These are phyloP conservation scores for Penicillium oxalicum DNA, from an alignment of 2,329 filamentous ascomycete genomes.

Conservation along the genomic window DNA sequence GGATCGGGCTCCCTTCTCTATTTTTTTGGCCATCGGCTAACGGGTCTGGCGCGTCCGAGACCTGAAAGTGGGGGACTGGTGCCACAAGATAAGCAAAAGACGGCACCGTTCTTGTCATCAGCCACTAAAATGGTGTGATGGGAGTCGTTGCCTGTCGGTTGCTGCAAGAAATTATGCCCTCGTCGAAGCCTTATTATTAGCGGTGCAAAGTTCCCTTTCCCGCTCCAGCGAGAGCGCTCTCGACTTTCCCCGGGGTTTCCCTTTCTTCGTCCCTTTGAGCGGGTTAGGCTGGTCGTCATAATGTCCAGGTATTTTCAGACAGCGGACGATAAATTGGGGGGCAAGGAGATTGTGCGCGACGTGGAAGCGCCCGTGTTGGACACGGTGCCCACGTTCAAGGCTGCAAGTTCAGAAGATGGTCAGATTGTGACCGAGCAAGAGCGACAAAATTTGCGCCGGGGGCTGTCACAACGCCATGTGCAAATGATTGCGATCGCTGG, in stretches of 20 bases:
- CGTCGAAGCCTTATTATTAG: not conserved
- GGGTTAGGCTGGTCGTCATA: not conserved
- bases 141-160: not conserved
- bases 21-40: not conserved
- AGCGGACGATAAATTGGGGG: slow-evolving; percentile 10
- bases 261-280: not conserved
- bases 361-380: slow-evolving; percentile 12
- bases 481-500: slow-evolving; percentile 43
- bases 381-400: slow-evolving; percentile 2
- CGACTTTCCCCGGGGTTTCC: not conserved
- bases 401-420: slow-evolving; percentile 8
- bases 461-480: slow-evolving; percentile 41
- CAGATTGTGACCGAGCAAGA: slow-evolving; percentile 38
- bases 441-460: slow-evolving; percentile 42
- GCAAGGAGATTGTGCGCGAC: slow-evolving; percentile 13
- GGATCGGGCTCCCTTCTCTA: too few relatives aligned
- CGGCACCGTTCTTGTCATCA: slow-evolving; percentile 11
- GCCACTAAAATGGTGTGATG: slow-evolving; percentile 20
- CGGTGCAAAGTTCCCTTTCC: slow-evolving; percentile 4
- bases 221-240: not conserved
- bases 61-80: not conserved
- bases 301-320: slow-evolving; percentile 13
- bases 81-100: slow-evolving; percentile 5
- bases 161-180: too few relatives aligned
- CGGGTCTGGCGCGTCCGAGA: not conserved